Evolutionary conservation across 371 early-diverging fungal genomes (phyloP), one percentile per base, ranked within the genome.

Genomic region (Capillidium rhysosporum): DNA sequence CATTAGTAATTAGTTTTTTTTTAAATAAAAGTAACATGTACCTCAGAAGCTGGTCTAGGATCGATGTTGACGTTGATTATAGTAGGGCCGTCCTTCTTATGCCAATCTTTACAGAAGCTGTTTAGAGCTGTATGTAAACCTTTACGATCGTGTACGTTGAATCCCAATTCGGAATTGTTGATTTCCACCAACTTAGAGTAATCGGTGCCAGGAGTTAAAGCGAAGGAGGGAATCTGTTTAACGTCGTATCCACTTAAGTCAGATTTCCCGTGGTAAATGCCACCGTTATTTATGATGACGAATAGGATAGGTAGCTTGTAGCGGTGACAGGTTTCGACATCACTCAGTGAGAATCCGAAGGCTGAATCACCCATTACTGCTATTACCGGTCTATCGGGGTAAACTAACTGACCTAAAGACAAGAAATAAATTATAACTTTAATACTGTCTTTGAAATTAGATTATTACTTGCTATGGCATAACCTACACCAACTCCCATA

Each of bases 401-500:
- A 70, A 29, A 67, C 66, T 5, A 70, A 31, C 65, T 81, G 75
- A 1, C 82, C 86, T 69, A 54, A 30, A 23, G 8, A 5, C 14
- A 20, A 24, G 28, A 34, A 10, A 4, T 24, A 18, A 28, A 31
- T n/a, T 12, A 16, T 34, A 9, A 8, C 21, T n/a, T n/a, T 54
- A 41, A 20, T 43, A 23, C n/a, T 1, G 43, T 24, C 18, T 30
- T 21, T 38, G 7, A 14, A 10, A 20, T 39, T 2, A 34, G 18
- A 18, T 24, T 58, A 12, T 52, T 63, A 70, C 70, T 65, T 10
- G 82, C 85, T 49, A 86, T 80, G 12, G 84, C 79, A 60, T 71
- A 84, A 0, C 86, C 86, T 68, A 82, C 66, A 24, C 86, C 86
- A n/a, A 82, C 77, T 18, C 86, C 86, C 86, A 86, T 85, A 20